These are phyloP conservation scores for Syncephalastrum racemosum DNA, from an alignment of 371 early-diverging fungal genomes.

Conservation along the genomic window DNA sequence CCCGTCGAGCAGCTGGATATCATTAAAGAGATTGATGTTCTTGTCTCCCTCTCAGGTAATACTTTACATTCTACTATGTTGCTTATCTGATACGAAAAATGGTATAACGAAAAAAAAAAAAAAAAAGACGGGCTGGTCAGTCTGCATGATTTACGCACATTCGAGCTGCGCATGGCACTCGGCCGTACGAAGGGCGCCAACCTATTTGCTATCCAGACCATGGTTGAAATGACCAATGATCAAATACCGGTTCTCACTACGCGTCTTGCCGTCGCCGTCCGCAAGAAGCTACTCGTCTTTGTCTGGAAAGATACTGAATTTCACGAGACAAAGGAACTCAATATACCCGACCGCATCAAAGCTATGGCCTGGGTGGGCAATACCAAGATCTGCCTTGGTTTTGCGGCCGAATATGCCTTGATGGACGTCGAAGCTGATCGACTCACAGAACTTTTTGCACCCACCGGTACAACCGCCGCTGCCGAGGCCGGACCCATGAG, in stretches of 20 bases:
- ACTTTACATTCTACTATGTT: background rate
- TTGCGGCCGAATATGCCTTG: conserved; percentile 65
- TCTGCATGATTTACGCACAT: conserved; percentile 74
- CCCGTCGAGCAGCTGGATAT: conserved; percentile 77
- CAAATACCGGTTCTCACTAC: conserved; percentile 74
- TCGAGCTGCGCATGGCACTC: conserved; percentile 66
- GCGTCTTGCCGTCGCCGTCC: conserved; percentile 74
- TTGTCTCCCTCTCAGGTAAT: conserved; percentile 70
- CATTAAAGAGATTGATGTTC: conserved; percentile 74
- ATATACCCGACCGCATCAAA: conserved; percentile 65
- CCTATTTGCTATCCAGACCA: conserved; percentile 71
- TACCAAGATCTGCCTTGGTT: conserved; percentile 66
- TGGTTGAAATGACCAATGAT: conserved; percentile 63
- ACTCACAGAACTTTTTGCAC: conserved; percentile 53
- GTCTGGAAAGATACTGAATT: conserved; percentile 83
- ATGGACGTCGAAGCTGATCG: conserved; percentile 64
- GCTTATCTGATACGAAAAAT: too few species aligned
- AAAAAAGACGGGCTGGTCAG: conserved; percentile 66
- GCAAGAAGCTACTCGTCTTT: conserved; percentile 68
- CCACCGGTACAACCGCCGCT: conserved; percentile 23
- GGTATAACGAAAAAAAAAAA: background rate
- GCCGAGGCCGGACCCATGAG: conserved; percentile 47
- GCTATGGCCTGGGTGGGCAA: conserved; percentile 72
- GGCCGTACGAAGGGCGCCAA: conserved; percentile 75
- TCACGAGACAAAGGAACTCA: conserved; percentile 59